Percentiles rank a stretch among this genome's conserved stretches.
These are phyloP conservation scores for Cryphonectria naterciae DNA, from an alignment of 2,329 filamentous ascomycete genomes.

Conservation along the genomic window DNA sequence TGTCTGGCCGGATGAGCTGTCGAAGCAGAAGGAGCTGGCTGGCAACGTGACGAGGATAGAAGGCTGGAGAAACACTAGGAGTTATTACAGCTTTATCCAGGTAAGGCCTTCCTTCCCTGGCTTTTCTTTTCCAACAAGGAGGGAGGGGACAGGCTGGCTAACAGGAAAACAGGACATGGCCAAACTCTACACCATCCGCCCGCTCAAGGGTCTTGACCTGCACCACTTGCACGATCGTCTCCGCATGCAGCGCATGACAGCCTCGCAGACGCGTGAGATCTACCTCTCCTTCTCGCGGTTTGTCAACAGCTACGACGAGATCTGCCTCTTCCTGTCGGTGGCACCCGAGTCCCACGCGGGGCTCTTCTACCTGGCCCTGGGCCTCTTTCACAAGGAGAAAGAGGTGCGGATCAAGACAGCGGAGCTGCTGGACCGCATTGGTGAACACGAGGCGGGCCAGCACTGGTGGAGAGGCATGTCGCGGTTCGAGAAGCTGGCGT, in stretches of 20 bases:
- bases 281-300: slow-evolving; percentile 79
- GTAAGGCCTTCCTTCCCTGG: slow-evolving; percentile 50
- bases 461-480: slow-evolving; percentile 91
- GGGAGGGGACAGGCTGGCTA: slow-evolving; percentile 25
- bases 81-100: slow-evolving; percentile 94
- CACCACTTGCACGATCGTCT: slow-evolving; percentile 92
- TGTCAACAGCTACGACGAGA: slow-evolving; percentile 80
- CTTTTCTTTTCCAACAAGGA: background rate
- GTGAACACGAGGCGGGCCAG: slow-evolving; percentile 84
- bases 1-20: slow-evolving; percentile 85
- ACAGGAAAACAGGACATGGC: slow-evolving; percentile 62
- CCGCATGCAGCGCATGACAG: slow-evolving; percentile 76
- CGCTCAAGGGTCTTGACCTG: slow-evolving; percentile 81
- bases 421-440: slow-evolving; percentile 79
- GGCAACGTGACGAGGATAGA: slow-evolving; percentile 93
- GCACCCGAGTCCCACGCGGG: slow-evolving; percentile 85
- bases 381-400: slow-evolving; percentile 85
- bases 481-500: slow-evolving; percentile 86
- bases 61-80: slow-evolving; percentile 93
- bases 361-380: slow-evolving; percentile 87
- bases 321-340: slow-evolving; percentile 80
- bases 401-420: slow-evolving; percentile 79
- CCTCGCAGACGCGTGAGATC: slow-evolving; percentile 78
- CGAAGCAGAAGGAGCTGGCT: slow-evolving; percentile 82
- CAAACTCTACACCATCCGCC: slow-evolving; percentile 65